These are phyloP conservation scores for Dothiorella sarmentorum DNA, from an alignment of 2,329 filamentous ascomycete species.

Conservation along the genomic window DNA sequence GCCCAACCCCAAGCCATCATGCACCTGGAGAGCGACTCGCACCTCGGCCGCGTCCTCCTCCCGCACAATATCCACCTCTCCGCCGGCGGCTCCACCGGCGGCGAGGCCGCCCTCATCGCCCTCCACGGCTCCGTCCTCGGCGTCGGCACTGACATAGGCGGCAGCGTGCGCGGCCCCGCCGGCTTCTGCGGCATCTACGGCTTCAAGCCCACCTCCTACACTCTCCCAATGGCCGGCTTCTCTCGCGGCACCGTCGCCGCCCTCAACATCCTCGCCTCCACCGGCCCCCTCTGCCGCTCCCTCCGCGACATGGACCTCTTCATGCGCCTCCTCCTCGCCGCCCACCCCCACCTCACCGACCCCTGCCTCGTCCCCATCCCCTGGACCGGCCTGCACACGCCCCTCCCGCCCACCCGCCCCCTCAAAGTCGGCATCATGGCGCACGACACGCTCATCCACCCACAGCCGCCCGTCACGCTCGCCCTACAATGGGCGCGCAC, in stretches of 20 bases:
- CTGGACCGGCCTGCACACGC: slow-evolving; percentile 24
- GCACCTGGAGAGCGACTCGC: slow-evolving; percentile 50
- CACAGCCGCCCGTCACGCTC: slow-evolving; percentile 38
- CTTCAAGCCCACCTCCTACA: slow-evolving; percentile 17
- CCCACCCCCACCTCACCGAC: slow-evolving; percentile 23
- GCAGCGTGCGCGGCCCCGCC: slow-evolving; percentile 16
- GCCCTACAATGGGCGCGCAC: slow-evolving; percentile 37
- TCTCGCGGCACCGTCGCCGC: slow-evolving; percentile 21
- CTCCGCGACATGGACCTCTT: slow-evolving; percentile 24
- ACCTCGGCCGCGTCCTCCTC: slow-evolving; percentile 52
- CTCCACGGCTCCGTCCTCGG: slow-evolving; percentile 53
- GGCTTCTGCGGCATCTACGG: slow-evolving; percentile 15
- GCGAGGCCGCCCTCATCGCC: slow-evolving; percentile 54
- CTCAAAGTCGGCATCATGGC: slow-evolving; percentile 46
- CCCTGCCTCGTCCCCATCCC: slow-evolving; percentile 23
- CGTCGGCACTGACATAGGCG: slow-evolving; percentile 34
- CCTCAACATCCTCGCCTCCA: slow-evolving; percentile 22
- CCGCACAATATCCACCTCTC: slow-evolving; percentile 52
- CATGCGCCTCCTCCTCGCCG: slow-evolving; percentile 19
- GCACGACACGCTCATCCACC: slow-evolving; percentile 37
- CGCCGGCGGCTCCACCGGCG: slow-evolving; percentile 53
- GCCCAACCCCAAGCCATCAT: slow-evolving; percentile 54
- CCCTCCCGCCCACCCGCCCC: slow-evolving; percentile 16
- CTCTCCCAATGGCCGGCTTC: slow-evolving; percentile 21
- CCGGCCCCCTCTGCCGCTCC: slow-evolving; percentile 24